A percentile compares a stretch with the other conserved stretches of the same genome.
These are phyloP conservation scores for Dryas integrifolia DNA, from an alignment of 331 rosid genomes.

Conservation along the genomic window DNA sequence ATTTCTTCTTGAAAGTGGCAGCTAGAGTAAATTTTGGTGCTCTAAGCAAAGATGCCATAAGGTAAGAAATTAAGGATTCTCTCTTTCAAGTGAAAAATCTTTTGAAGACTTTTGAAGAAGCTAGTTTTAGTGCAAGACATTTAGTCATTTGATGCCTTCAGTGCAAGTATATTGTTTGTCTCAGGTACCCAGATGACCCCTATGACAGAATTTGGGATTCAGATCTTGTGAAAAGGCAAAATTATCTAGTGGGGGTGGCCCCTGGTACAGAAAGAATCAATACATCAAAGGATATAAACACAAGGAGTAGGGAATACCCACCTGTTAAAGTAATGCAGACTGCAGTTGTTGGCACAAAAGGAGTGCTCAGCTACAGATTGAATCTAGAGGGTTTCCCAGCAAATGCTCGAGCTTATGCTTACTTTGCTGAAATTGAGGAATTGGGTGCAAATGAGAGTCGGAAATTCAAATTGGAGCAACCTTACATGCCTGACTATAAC, in stretches of 20 bases:
- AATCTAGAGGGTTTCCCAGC: constrained; percentile 85
- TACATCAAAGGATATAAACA: constrained; percentile 51
- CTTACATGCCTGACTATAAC: constrained; percentile 61
- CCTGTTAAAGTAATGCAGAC: constrained; percentile 88
- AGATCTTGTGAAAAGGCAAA: constrained; percentile 82
- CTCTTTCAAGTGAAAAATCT: not conserved
- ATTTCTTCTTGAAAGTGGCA: constrained; percentile 75
- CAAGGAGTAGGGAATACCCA: constrained; percentile 67
- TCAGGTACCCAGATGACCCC: constrained; percentile 98
- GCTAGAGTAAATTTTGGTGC: constrained; percentile 96
- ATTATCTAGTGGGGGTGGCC: constrained; percentile 85
- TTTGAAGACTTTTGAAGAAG: not conserved
- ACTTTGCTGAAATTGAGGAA: constrained; percentile 79
- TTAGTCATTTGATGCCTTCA: not conserved
- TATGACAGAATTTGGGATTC: constrained; percentile 97
- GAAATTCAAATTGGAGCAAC: constrained; percentile 72
- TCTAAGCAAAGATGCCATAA: constrained; percentile 53
- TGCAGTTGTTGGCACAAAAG: constrained; percentile 72
- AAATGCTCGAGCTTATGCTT: constrained; percentile 81
- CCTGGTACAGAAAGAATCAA: constrained; percentile 81
- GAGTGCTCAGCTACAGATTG: constrained; percentile 63
- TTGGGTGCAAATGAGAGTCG: constrained; percentile 63
- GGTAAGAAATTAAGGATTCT: constrained; percentile 32
- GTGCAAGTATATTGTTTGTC: constrained; percentile 13
- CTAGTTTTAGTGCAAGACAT: not conserved